Evolutionary conservation across 2,329 filamentous ascomycete genomes (phyloP).

Genomic region (Chaetomium sp.): DNA sequence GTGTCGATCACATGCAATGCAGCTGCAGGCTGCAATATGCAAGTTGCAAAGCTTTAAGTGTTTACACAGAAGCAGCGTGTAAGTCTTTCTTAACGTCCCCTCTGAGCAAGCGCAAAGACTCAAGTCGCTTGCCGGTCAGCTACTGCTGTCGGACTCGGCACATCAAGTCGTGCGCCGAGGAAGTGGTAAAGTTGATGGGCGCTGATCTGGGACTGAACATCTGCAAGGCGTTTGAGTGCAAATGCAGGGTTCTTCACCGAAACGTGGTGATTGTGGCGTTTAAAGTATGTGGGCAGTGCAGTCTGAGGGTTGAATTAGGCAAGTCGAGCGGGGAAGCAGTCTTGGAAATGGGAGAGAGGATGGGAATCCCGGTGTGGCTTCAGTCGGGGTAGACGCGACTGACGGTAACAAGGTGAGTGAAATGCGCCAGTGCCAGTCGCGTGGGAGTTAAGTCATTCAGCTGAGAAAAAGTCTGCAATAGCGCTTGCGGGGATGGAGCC

Average conservation of each 20-base stretch:
- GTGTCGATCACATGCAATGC: conserved; percentile 6
- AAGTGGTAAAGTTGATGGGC: conserved; percentile 23
- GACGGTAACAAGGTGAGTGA: not conserved
- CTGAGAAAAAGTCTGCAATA: conserved; percentile 11
- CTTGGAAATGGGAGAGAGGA: not conserved
- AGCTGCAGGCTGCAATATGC: not conserved
- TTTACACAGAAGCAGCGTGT: conserved; percentile 16
- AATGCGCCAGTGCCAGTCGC: not conserved
- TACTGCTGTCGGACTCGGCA: conserved; percentile 47
- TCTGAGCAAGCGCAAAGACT: conserved; percentile 67
- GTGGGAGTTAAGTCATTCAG: not conserved
- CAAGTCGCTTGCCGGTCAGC: conserved; percentile 59
- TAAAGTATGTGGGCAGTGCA: no score
- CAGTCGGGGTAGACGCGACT: not conserved
- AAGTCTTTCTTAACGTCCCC: conserved; percentile 60
- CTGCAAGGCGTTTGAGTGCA: not conserved
- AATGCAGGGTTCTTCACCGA: not conserved
- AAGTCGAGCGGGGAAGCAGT: not conserved
- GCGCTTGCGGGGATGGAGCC: conserved; percentile 9
- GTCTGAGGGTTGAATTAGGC: not conserved
- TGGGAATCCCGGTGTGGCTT: not conserved
- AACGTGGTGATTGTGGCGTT: not conserved
- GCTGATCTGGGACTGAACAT: conserved; percentile 30
- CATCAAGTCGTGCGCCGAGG: conserved; percentile 48
- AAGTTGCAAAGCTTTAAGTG: not conserved